Evolutionary conservation across 495 filamentous ascomycete species (phyloP), one percentile per base, ranked within the genome.

Genomic region (Penicillium salamii): DNA sequence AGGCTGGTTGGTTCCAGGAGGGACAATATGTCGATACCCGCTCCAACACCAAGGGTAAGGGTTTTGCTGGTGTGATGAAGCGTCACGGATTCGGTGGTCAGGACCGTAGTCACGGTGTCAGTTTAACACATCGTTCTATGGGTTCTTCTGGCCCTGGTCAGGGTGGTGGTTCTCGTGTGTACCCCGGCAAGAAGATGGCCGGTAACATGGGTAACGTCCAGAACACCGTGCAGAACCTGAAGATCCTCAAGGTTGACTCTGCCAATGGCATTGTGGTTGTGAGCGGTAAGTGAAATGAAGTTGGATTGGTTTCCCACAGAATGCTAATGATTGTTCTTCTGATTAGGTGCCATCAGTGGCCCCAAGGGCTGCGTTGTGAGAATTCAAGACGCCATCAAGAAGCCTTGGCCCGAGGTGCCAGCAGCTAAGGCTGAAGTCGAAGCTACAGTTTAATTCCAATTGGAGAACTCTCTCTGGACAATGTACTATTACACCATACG

Each of bases 61-160:
- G 92, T 0, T 97, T 96, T 70, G 89, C 87, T 5, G 93, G 93
- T 78, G 93, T 90, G 48, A 98, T 98, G 92, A 98, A 98, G 81
- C 77, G 88, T 51, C 86, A 90, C 60, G 91, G 91, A 1, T 97
- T 89, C 61, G 57, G 70, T 14, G 93, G 93, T 52, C 93, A 98
- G 74, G 86, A 84, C 54, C 90, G 91, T 43, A 91, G 86, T 58
- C 93, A 98, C 73, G 93, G 93, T 80, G 90, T 90, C 57, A 96
- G 91, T 58, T 80, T 88, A 70, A 89, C 86, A 40, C 93, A 98
- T 75, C 80, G 93, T 60, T 84, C 87, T 2, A 86, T 96, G 76
- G 93, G 93, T 75, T 91, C 88, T 4, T 74, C 81, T 11, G 93
- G 93, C 54, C 88, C 84, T 31, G 84, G 84, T 58, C 93, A 98